Conservation (phyloP, 2,329 filamentous ascomycete genomes). For the Trichocomaceae sp. region DNA sequence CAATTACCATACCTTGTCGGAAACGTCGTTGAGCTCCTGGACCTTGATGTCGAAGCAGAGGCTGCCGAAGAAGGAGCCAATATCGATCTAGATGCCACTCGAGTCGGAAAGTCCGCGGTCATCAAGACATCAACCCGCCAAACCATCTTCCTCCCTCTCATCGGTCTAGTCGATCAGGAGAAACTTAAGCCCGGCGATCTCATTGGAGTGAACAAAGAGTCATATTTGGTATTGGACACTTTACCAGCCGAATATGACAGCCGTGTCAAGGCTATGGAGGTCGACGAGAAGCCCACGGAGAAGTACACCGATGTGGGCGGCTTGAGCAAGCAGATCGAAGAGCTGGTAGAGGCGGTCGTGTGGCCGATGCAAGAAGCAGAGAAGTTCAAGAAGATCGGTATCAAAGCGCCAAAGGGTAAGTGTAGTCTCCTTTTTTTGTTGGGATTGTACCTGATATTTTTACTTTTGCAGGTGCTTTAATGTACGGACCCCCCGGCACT, state of each 20-base stretch:
- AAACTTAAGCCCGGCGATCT: slow-evolving; percentile 91
- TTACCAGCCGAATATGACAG: slow-evolving; percentile 97
- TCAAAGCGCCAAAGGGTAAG: slow-evolving; percentile 96
- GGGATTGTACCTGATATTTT: background rate
- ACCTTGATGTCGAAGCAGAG: slow-evolving; percentile 92
- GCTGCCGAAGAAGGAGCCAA: slow-evolving; percentile 97
- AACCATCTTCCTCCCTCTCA: slow-evolving; percentile 96
- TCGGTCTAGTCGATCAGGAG: slow-evolving; percentile 92
- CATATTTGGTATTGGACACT: slow-evolving; percentile 93
- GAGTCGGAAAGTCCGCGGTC: slow-evolving; percentile 95
- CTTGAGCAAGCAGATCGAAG: slow-evolving; percentile 97
- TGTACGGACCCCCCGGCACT: slow-evolving; percentile 68
- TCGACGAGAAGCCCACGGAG: slow-evolving; percentile 98
- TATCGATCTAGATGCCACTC: slow-evolving; percentile 93
- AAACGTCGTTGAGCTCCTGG: slow-evolving; percentile 94
- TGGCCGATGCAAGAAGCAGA: slow-evolving; percentile 99
- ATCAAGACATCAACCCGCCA: slow-evolving; percentile 99
- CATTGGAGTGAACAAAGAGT: slow-evolving; percentile 98
- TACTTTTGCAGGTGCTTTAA: slow-evolving; percentile 66
- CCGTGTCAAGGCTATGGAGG: slow-evolving; percentile 99
- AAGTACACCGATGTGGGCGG: slow-evolving; percentile 98
- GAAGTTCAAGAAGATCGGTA: slow-evolving; percentile 98
- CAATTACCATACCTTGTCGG: slow-evolving; percentile 97
- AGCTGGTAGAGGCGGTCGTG: slow-evolving; percentile 95
- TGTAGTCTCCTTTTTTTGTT: slow-evolving; percentile 6